Evolutionary conservation across 2,329 filamentous ascomycete species (phyloP), one percentile per base, ranked within the genome.

Genomic region (Beauveria varroae): DNA sequence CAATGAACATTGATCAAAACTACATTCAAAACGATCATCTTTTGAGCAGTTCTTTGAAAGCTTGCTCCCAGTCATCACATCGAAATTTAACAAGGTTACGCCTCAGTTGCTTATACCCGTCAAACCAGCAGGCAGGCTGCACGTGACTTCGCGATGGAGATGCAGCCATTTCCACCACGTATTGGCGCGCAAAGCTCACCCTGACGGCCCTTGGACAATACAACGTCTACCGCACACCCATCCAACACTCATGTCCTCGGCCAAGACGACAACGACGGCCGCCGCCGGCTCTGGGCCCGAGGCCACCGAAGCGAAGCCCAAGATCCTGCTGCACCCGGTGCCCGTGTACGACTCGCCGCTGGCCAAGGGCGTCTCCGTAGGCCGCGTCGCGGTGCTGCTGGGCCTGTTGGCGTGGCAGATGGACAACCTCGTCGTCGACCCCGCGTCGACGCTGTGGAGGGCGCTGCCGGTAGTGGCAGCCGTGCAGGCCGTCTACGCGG

Each of bases 341-440:
- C 68, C 72, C 28, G 70, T 74, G 40, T 66, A 76, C 57, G 68
- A 74, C 60, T 74, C 70, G 40, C 68, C 74, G 18, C 65, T 71
- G 50, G 76, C 78, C 10, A 71, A 76, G 62, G 70, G 81, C 24
- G 82, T 88, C 69, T 84, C 87, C 14, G 81, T 90, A 68, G 73
- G 85, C 22, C 89, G 96, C 66, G 87, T 90, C 0, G 73, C 81
- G 28, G 74, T 91, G 12, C 79, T 96, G 34, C 79, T 90, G 34
- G 81, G 80, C 10, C 74, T 88, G 41, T 86, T 88, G 70, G 79
- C 81, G 51, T 70, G 83, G 64, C 82, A 82, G 44, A 93, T 96
- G 73, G 71, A 76, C 41, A 75, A 80, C 20, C 79, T 96, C 28
- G 88, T 96, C 30, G 77, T 80, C 18, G 83, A 93, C 65, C 90